Conservation (phyloP, 2,329 filamentous ascomycete species). For the Furcasterigmium sp. region DNA sequence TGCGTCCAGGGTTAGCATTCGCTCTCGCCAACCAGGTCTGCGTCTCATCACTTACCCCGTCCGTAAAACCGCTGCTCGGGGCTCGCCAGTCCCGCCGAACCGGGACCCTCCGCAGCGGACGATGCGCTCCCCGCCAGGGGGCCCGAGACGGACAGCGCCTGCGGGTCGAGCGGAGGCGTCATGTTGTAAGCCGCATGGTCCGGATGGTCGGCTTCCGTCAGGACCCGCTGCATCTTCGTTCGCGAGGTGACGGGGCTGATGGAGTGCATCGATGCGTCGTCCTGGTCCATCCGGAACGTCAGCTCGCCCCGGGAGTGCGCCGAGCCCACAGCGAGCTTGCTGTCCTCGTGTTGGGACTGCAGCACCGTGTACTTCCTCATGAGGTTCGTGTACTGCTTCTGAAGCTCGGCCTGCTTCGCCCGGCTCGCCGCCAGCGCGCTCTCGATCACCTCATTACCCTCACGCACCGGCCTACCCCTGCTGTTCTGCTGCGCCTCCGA, state of each 20-base stretch:
- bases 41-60: conserved; percentile 30
- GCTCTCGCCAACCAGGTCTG: conserved; percentile 20
- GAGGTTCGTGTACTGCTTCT: conserved; percentile 44
- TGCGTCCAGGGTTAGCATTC: not conserved
- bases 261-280: conserved; percentile 15
- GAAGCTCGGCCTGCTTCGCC: conserved; percentile 47
- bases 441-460: conserved; percentile 34
- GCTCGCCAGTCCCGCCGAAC: conserved; percentile 22
- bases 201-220: conserved; percentile 38
- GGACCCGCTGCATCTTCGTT: conserved; percentile 30
- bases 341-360: conserved; percentile 29
- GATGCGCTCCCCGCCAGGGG: conserved; percentile 20
- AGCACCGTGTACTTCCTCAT: conserved; percentile 46
- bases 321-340: conserved; percentile 9
- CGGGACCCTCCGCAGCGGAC: conserved; percentile 23
- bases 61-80: conserved; percentile 39
- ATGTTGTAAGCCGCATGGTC: conserved; percentile 37
- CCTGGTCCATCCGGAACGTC: conserved; percentile 13
- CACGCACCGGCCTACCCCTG: conserved; percentile 15
- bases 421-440: conserved; percentile 43
- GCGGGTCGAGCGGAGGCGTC: conserved; percentile 34
- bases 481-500: conserved; percentile 27
- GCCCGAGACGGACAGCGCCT: conserved; percentile 13
- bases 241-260: conserved; percentile 32
- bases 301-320: conserved; percentile 9